A percentile compares a stretch with the other conserved stretches of the same genome.
These are phyloP conservation scores for Pseudozyma pruni DNA, from an alignment of 1,284 basidiomycete genomes.

Conservation along the genomic window DNA sequence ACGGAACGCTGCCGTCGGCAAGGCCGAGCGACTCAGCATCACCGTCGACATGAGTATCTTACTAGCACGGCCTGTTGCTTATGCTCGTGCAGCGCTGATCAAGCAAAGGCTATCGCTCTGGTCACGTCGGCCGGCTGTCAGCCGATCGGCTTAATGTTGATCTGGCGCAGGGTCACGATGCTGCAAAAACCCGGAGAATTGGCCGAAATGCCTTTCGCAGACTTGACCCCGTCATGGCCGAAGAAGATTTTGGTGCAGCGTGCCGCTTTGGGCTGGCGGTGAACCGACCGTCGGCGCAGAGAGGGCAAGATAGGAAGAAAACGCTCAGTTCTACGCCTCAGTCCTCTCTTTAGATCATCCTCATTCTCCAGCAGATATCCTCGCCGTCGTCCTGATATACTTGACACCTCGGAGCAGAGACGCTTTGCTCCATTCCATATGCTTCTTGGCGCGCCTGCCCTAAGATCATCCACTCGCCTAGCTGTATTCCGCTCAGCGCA, in stretches of 20 bases:
- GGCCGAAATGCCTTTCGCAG: constrained; percentile 9
- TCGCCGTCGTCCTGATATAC: background rate
- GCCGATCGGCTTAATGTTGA: constrained; percentile 6
- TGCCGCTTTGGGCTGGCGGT: no score
- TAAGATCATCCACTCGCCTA: constrained; percentile 7
- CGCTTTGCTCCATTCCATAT: constrained; percentile 18
- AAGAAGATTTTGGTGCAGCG: constrained; percentile 5
- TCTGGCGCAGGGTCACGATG: constrained; percentile 6
- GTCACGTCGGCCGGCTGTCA: constrained; percentile 5
- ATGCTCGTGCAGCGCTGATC: no score
- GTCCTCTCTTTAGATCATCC: no score
- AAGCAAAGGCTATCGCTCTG: background rate
- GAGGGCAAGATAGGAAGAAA: no score
- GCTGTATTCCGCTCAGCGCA: constrained; percentile 7
- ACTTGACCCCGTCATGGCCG: constrained; percentile 27
- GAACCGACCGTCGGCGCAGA: no score
- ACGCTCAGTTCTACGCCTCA: no score
- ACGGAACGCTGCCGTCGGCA: no score
- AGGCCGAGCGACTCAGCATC: no score
- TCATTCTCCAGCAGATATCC: background rate
- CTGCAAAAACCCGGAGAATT: constrained; percentile 10
- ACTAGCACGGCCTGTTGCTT: no score
- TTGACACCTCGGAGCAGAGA: background rate
- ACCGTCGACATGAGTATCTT: no score
- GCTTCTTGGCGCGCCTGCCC: constrained; percentile 15